phyloP scores from a whole-genome alignment of 2,329 filamentous ascomycete genomes.

The Thermothelomyces thermophilus region DNA sequence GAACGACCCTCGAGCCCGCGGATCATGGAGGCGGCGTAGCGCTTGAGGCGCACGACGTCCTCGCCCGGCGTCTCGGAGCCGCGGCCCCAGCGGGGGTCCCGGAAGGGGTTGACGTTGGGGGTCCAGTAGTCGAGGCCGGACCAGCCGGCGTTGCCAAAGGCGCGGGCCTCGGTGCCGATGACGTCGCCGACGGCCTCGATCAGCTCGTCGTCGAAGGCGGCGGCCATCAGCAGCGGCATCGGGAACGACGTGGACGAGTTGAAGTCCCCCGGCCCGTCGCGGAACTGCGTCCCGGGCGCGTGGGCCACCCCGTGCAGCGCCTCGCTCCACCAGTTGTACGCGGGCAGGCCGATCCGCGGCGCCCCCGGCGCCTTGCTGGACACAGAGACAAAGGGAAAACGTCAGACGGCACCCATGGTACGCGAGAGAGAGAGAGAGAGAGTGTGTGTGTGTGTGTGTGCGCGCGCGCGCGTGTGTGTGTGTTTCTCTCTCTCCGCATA shows the following conservation, averaged over 20 bases:
- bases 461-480: too few species aligned
- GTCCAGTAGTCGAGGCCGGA: slow-evolving; percentile 56
- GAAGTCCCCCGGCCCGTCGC: slow-evolving; percentile 38
- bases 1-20: slow-evolving; percentile 26
- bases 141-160: slow-evolving; percentile 54
- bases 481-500: background rate
- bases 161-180: slow-evolving; percentile 53
- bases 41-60: slow-evolving; percentile 23
- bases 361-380: slow-evolving; percentile 4
- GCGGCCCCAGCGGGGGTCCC: slow-evolving; percentile 57
- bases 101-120: slow-evolving; percentile 61
- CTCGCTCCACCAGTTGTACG: slow-evolving; percentile 54
- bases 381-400: too few species aligned
- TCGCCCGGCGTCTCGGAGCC: slow-evolving; percentile 44
- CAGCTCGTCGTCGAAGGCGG: slow-evolving; percentile 57
- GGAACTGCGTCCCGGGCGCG: slow-evolving; percentile 46
- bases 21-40: slow-evolving; percentile 25
- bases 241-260: slow-evolving; percentile 60
- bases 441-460: too few species aligned
- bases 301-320: slow-evolving; percentile 51
- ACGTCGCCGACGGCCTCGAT: slow-evolving; percentile 50
- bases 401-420: background rate
- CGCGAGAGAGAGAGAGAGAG: too few species aligned
- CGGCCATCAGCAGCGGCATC: slow-evolving; percentile 55
- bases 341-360: slow-evolving; percentile 44